Base-by-base conservation (phyloP, 306 rosid species). In the Cyclanthera cordifolia region DNA sequence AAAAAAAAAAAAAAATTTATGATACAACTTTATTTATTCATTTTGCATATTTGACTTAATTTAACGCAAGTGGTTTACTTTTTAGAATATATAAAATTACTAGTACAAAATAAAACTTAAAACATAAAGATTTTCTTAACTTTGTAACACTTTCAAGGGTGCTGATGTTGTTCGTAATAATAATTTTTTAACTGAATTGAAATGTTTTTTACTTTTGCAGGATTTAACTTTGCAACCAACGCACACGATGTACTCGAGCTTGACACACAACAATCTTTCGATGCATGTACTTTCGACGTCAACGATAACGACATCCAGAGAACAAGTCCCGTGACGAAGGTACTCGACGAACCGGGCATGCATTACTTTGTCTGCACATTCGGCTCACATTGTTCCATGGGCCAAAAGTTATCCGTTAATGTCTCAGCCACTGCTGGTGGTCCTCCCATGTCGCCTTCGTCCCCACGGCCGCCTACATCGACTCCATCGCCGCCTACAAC, bases 381-480 rank as follows among this genome's bases (percentile, higher is more conserved):
- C 3, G 70, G 80, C 64, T 0, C 0, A 2, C 83, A 79, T 56
- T 75, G 83, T 68, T 53, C 17, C 8, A n/a, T 11, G 11, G 77
- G 75, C 56, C 79, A 75, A 73, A 79, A 77, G 74, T 41, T 74
- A 9, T 50, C 75, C 24, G 32, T 81, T 46, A 67, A 60, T 4
- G 73, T 72, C 75, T 30, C 30, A 0, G 23, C 75, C 9, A 48
- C 43, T 27, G 2, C 74, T 16, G 2, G 30, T 16, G 10, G 15
- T 5, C 49, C 28, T 30, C 5, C 66, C 12, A 9, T 12, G 45
- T 17, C 55, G 2, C 32, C 54, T 17, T 25, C 72, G 34, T 16
- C 72, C 10, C 56, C 71, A 13, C 53, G 20, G 2, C 59, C 25
- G 37, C 37, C 37, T 32, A 32, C 37, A 34, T 34, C 8, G 41